phyloP scores from a whole-genome alignment of 2,329 filamentous ascomycete species.

The Ophiocordyceps unilateralis region DNA sequence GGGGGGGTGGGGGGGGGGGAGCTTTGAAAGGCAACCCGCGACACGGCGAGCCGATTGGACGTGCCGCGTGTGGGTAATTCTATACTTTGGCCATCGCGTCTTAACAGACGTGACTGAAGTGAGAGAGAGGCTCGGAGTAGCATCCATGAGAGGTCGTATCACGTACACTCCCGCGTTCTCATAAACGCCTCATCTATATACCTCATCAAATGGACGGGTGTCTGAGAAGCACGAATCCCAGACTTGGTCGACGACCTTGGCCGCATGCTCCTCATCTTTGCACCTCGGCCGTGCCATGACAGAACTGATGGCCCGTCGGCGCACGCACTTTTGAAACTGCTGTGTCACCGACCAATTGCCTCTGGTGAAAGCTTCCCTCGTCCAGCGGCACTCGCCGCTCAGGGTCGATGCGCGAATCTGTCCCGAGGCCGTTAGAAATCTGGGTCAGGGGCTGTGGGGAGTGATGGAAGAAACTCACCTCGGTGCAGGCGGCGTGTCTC shows the following conservation, averaged over 20 bases:
- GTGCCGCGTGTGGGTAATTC: neutral
- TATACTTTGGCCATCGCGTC: slow-evolving; percentile 3
- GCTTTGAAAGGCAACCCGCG: neutral
- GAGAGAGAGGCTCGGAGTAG: neutral
- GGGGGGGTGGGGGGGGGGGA: no score
- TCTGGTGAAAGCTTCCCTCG: slow-evolving; percentile 66
- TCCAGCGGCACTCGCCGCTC: slow-evolving; percentile 86
- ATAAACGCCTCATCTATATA: slow-evolving; percentile 47
- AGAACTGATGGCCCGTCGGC: slow-evolving; percentile 61
- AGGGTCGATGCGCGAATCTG: slow-evolving; percentile 86
- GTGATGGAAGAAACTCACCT: slow-evolving; percentile 36
- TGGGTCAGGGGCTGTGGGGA: neutral
- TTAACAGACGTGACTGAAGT: slow-evolving; percentile 3
- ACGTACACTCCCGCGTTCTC: neutral
- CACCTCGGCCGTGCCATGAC: slow-evolving; percentile 64
- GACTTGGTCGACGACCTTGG: slow-evolving; percentile 86
- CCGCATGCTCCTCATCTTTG: slow-evolving; percentile 72
- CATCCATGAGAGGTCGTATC: no score
- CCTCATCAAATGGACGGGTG: slow-evolving; percentile 90
- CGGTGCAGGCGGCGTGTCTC: slow-evolving; percentile 82
- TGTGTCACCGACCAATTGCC: slow-evolving; percentile 80
- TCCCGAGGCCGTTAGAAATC: neutral
- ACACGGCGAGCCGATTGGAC: no score
- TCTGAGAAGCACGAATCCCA: slow-evolving; percentile 96
- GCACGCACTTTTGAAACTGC: slow-evolving; percentile 87